These are phyloP conservation scores for Ormosia semicastrata DNA, from an alignment of 306 rosid genomes.

Conservation along the genomic window DNA sequence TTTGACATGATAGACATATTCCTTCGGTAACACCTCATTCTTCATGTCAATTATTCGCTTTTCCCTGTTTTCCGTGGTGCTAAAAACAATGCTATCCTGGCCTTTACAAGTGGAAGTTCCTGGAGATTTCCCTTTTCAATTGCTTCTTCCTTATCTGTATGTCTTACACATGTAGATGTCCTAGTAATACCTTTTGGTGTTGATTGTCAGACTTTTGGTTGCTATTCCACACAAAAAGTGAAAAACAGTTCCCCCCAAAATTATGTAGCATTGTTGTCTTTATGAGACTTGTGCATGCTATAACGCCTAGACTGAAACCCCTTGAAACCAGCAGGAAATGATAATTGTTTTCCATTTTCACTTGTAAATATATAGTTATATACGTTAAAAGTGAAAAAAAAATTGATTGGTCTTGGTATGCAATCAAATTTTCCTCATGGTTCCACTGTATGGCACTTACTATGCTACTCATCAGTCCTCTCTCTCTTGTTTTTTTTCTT, in stretches of 20 bases:
- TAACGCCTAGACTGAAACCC: background rate
- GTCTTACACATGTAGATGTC: slow-evolving; percentile 8
- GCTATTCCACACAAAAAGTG: background rate
- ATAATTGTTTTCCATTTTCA: background rate
- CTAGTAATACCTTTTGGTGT: background rate
- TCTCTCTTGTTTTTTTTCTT: background rate
- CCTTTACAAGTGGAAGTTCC: background rate
- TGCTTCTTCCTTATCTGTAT: background rate
- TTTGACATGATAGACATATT: background rate
- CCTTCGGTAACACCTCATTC: background rate
- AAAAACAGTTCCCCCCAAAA: background rate
- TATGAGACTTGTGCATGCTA: background rate
- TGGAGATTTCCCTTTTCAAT: background rate
- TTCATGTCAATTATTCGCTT: slow-evolving; percentile 10
- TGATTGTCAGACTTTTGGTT: slow-evolving; percentile 13
- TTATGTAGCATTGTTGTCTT: background rate
- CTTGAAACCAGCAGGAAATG: background rate
- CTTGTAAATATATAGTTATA: background rate
- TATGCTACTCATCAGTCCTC: background rate
- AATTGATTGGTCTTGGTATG: background rate
- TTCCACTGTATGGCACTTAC: background rate
- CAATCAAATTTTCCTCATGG: slow-evolving; percentile 1
- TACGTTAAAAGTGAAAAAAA: background rate
- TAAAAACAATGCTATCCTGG: background rate
- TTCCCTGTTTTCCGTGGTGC: background rate